phyloP scores from a whole-genome alignment of 495 filamentous ascomycete genomes.

The Hyaloscypha finlandica region DNA sequence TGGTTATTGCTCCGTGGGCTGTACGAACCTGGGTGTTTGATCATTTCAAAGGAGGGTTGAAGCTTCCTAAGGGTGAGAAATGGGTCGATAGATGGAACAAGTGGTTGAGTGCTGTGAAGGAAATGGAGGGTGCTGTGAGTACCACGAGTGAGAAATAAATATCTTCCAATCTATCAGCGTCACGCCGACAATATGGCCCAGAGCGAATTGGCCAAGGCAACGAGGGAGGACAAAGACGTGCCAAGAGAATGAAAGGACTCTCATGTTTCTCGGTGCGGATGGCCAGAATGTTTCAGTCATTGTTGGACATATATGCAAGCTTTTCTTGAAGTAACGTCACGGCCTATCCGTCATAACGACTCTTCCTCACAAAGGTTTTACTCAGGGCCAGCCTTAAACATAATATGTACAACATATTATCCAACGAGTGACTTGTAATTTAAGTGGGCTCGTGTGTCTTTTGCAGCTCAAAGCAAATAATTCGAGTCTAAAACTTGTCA shows the following conservation, averaged over 20 bases:
- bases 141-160: constrained; percentile 65
- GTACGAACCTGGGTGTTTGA: constrained; percentile 70
- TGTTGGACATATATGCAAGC: not conserved
- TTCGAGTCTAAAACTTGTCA: not conserved
- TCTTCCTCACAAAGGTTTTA: not conserved
- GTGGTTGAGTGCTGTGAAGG: constrained; percentile 58
- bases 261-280: not conserved
- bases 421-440: not conserved
- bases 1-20: constrained; percentile 67
- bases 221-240: constrained; percentile 59
- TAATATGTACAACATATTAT: not conserved
- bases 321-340: not conserved
- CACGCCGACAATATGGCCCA: constrained; percentile 75
- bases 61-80: constrained; percentile 55
- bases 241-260: constrained; percentile 43
- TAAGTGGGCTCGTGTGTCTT: not conserved
- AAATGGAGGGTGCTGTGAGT: constrained; percentile 56
- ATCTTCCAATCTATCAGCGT: constrained; percentile 63
- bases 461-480: not conserved
- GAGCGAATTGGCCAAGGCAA: constrained; percentile 69
- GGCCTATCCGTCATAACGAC: not conserved
- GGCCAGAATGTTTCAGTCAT: not conserved
- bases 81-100: constrained; percentile 60
- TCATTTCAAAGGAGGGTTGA: constrained; percentile 66
- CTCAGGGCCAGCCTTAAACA: not conserved